Evolutionary conservation across 2,329 filamentous ascomycete genomes (phyloP), one percentile per base, ranked within the genome.

Genomic region (Scedosporium minutisporum): DNA sequence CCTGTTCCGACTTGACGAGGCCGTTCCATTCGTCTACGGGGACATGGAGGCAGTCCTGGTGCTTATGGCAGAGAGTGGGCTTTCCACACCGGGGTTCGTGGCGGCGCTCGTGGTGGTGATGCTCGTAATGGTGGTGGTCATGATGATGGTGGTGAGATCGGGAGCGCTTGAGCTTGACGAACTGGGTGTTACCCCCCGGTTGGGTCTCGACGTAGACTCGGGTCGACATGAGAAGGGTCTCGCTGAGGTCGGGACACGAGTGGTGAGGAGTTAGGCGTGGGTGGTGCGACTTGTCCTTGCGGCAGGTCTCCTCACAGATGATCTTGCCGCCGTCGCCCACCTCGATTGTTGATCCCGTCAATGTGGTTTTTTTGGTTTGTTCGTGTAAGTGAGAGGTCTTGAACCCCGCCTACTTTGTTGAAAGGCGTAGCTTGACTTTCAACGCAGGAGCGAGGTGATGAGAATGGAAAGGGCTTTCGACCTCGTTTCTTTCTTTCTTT

Each of bases 81-180:
- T 70, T 69, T 57, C 71, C 67, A 44, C 72, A 67, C 55, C 65
- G 62, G n/a, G 74, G 71, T 3, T 75, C 75, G 62, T 70, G 71
- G 23, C 74, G 75, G 60, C 73, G 73, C 65, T 75, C 76, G 69
- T 76, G 65, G 55, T 71, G 69, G 61, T 76, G 72, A 63, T 71
- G 68, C 62, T 68, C 70, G 63, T 70, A 67, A 59, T 71, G 71
- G 57, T 70, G 69, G 44, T 71, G 71, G 53, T 67, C 68, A 61
- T 71, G 69, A 57, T 71, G 67, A 46, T 74, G 68, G 55, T 65
- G 62, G 21, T 75, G 71, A 3, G 75, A 76, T 62, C 71, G 71
- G 18, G 75, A 75, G 62, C 74, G 73, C 67, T 76, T 77, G 70
- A 77, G 65, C 53, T 72, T 69, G 25, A 78, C 74, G 62, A 74